A percentile compares a stretch with the other conserved stretches of the same genome.
phyloP scores from a whole-genome alignment of 2,329 filamentous ascomycete genomes.

The Fusarium miscanthi region DNA sequence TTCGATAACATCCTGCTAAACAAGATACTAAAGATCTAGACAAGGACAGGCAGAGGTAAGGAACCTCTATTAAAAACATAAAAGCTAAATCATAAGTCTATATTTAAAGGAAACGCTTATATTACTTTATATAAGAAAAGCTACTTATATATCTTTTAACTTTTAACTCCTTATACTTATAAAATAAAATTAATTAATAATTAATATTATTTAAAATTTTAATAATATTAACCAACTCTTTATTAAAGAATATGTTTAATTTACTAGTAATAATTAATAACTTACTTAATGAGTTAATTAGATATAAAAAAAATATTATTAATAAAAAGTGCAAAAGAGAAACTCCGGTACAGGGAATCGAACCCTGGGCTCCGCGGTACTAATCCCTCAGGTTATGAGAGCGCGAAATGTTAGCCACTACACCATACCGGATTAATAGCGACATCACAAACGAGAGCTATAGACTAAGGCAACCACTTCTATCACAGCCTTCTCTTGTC shows the following conservation, averaged over 20 bases:
- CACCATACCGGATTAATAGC: conserved; percentile 44
- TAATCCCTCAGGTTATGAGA: conserved; percentile 44
- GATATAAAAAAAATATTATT: neutral
- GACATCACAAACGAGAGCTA: no score
- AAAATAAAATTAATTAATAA: no score
- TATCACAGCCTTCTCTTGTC: neutral
- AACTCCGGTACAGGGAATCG: conserved; percentile 46
- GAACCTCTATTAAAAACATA: no score
- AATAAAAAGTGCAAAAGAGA: neutral
- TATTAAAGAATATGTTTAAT: no score
- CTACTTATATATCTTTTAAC: no score
- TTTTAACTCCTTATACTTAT: no score
- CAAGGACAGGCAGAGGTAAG: neutral
- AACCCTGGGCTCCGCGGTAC: conserved; percentile 45
- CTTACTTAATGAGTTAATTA: accelerated
- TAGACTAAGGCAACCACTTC: no score
- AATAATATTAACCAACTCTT: no score
- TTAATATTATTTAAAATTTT: no score
- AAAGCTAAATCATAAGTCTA: no score
- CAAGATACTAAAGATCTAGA: neutral
- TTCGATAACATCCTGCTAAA: neutral
- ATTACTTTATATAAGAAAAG: no score
- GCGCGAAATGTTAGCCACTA: conserved; percentile 51
- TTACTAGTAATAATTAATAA: neutral
- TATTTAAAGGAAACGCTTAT: no score